Base-by-base conservation (phyloP, 2,329 filamentous ascomycete genomes). In the Capronia americana region DNA sequence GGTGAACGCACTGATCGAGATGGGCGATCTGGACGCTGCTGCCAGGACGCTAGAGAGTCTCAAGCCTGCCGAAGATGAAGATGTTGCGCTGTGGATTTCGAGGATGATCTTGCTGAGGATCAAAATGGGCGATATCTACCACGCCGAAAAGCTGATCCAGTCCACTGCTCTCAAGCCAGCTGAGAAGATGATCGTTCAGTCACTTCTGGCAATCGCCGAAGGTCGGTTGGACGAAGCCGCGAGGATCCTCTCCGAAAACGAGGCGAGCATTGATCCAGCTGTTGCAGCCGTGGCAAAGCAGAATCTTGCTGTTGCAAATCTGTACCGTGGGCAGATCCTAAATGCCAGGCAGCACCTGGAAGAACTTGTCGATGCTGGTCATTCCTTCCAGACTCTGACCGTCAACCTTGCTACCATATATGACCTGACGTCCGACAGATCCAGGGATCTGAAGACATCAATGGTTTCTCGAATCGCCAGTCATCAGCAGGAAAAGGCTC, bases 391-490 rank as follows among this genome's bases (percentile, higher is more conserved):
- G 69, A 91, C 91, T 0, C 80, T 97, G 2, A 86, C 96, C 0
- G 96, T 97, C 79, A 98, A 98, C 76, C 79, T 99, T 12, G 88
- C 89, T 11, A 98, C 94, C 0, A 87, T 97, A 73, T 98, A 96
- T 76, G 95, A 98, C 78, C 84, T 98, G 7, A 95, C 91, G 75
- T 93, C 91, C 0, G 93, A 98, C 73, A 85, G 86, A 68, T 87
- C 92, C 50, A 83, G 86, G 57, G 84, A 84, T 12, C 78, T 90
- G 72, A 98, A 98, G 82, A 78, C 86, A 32, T 82, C 81, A 28
- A 81, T 98, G 20, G 88, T 90, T 1, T 90, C 92, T 73, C 86
- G 84, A 59, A 83, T 95, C 20, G 89, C 92, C 0, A 80, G 77
- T 1, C 82, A 86, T 72, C 84, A 85, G 50, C 82, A 85, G 17